A percentile compares a stretch with the other conserved stretches of the same genome.
Conservation (phyloP, 768 basidiomycete species). For the Agrocybe pediades region DNA sequence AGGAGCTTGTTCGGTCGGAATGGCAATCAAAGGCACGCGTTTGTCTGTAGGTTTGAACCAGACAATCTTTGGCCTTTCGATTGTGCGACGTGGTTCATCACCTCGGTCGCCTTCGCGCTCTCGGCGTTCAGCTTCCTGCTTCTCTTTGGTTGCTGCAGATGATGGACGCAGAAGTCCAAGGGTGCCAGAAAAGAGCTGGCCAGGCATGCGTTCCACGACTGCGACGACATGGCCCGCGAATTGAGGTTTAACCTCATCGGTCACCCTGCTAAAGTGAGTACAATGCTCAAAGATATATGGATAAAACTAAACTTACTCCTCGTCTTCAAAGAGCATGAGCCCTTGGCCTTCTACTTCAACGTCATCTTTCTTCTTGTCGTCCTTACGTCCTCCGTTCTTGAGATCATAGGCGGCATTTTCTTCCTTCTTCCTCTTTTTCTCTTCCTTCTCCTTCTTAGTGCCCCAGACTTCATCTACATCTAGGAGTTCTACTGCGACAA, state of each 20-base stretch:
- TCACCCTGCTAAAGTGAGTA: constrained; percentile 59
- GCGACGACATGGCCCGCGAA: constrained; percentile 99
- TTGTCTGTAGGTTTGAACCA: constrained; percentile 99
- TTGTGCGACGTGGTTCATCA: constrained; percentile 76
- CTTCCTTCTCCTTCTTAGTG: constrained; percentile 99
- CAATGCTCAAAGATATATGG: not conserved
- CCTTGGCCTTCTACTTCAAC: constrained; percentile 99
- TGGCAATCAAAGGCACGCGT: constrained; percentile 96
- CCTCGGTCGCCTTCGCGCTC: constrained; percentile 95
- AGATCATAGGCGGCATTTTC: constrained; percentile 95
- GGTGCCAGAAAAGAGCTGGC: constrained; percentile 97
- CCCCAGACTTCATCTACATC: constrained; percentile 99
- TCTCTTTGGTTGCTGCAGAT: constrained; percentile 97
- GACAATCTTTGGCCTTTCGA: constrained; percentile 96
- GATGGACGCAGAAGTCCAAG: constrained; percentile 94
- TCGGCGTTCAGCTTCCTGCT: constrained; percentile 95
- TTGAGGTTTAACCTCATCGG: constrained; percentile 96
- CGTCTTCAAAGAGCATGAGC: constrained; percentile 94
- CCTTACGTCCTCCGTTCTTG: constrained; percentile 78
- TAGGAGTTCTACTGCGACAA: constrained; percentile 95
- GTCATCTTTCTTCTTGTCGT: constrained; percentile 99
- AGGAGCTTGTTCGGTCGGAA: constrained; percentile 98
- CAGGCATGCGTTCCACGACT: constrained; percentile 99
- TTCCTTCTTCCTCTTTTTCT: constrained; percentile 99
- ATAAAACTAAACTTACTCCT: constrained; percentile 62